Base-by-base conservation (phyloP, 169 alveolate genomes). In the Plasmodium gonderi region DNA sequence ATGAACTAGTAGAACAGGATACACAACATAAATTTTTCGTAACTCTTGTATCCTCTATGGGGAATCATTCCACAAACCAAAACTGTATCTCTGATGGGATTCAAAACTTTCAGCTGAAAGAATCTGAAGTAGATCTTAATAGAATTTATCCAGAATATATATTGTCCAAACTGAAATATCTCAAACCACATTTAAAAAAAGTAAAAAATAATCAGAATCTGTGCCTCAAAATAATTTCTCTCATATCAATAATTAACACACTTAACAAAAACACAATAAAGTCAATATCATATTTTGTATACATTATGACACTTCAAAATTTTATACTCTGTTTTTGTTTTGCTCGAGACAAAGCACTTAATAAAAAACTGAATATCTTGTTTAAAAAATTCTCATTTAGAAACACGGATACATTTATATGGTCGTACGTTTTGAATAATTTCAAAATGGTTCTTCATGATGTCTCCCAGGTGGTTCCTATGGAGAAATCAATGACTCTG, bases 161-260 rank as follows among this genome's bases (percentile, higher is more conserved):
- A 1, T 6, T 69, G 26, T 29, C 82, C 42, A 83, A 83, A 9
- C 45, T 83, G 65, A 83, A 72, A 64, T 83, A 83, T 23, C 20
- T 83, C 38, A 83, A 83, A 36, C 92, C 92, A 7, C 82, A 83
- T 33, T 40, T 83, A 76, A 83, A 83, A 36, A 83, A 83, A 72
- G 92, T 83, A 29, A 83, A 69, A 8, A 83, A 83, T 17, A 83
- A 45, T n/a, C 76, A 83, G 23, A 68, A 69, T 49, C 77, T 83
- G 17, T 83, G 92, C 54, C 76, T 83, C 14, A 83, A 83, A 83
- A 69, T 83, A 0, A 83, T 83, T 49, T 45, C 92, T 26, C 76
- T 83, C 54, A 83, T 83, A 29, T 83, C 92, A 31, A 83, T 83
- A 8, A 64, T 83, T 68, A 69, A 47, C 40, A 47, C 42, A 0